phyloP scores from a whole-genome alignment of 345 rosid genomes.

The Moringa oleifera region DNA sequence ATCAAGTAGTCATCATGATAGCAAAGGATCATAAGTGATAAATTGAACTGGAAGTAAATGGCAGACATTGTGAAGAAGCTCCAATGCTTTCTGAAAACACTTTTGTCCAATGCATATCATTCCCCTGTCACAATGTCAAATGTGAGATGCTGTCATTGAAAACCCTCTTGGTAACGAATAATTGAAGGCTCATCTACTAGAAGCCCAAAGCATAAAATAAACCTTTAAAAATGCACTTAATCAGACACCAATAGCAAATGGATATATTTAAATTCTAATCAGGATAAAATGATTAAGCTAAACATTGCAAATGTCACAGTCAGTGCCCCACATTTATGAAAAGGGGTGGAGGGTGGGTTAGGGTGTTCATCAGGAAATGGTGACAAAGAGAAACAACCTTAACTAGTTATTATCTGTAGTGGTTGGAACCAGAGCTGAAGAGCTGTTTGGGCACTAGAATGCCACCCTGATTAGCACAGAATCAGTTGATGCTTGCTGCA shows the following conservation, averaged over 20 bases:
- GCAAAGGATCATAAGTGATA: slow-evolving; percentile 8
- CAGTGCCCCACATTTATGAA: no score
- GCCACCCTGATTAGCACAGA: no score
- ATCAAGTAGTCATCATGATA: background rate
- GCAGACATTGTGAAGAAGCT: slow-evolving; percentile 81
- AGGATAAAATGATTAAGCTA: no score
- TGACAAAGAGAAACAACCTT: no score
- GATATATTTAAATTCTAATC: background rate
- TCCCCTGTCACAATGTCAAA: slow-evolving; percentile 54
- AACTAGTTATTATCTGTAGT: no score
- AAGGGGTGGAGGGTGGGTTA: no score
- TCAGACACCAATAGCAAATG: background rate
- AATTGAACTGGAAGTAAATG: slow-evolving; percentile 4
- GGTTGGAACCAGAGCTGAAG: no score
- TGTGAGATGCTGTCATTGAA: slow-evolving; percentile 8
- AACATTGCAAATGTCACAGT: no score
- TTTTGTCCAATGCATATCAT: slow-evolving; percentile 92
- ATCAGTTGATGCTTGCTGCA: no score
- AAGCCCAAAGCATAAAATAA: background rate
- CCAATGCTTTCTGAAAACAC: slow-evolving; percentile 73
- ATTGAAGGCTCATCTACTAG: background rate
- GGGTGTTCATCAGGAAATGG: no score
- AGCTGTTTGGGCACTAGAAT: no score
- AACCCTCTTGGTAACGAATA: background rate
- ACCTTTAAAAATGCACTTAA: no score